Conservation (phyloP, 1,284 basidiomycete species). For the Entoloma clypeatum region DNA sequence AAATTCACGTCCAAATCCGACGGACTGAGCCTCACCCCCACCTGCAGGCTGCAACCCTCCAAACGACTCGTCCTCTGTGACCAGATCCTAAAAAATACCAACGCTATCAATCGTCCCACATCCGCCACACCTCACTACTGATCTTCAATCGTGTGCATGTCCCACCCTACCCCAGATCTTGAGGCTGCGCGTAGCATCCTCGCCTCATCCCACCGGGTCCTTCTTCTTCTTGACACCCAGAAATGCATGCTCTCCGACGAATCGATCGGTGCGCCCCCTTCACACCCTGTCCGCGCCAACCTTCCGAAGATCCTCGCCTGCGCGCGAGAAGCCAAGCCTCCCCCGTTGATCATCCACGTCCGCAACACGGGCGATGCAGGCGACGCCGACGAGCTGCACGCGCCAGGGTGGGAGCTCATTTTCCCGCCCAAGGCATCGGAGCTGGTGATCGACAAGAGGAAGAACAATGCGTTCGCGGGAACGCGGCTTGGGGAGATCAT, state of each 20-base stretch:
- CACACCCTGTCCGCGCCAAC: slow-evolving; percentile 41
- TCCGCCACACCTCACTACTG: no score
- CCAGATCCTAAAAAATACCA: no score
- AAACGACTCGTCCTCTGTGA: no score
- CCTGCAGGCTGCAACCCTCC: no score
- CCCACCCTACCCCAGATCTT: background rate
- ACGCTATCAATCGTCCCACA: no score
- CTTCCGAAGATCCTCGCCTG: slow-evolving; percentile 45
- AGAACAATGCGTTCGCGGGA: slow-evolving; percentile 66
- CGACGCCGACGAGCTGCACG: slow-evolving; percentile 53
- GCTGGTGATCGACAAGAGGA: slow-evolving; percentile 57
- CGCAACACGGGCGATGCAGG: slow-evolving; percentile 57
- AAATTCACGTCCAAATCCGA: no score
- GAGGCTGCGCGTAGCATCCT: slow-evolving; percentile 10
- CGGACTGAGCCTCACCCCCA: no score
- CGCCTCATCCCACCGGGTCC: slow-evolving; percentile 36
- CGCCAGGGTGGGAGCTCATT: slow-evolving; percentile 56
- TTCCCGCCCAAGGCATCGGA: slow-evolving; percentile 47
- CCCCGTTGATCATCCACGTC: slow-evolving; percentile 61
- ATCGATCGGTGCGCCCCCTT: slow-evolving; percentile 48
- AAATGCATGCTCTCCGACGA: slow-evolving; percentile 44
- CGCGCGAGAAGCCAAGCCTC: slow-evolving; percentile 45
- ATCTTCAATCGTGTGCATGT: slow-evolving; percentile 2
- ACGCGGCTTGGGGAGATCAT: slow-evolving; percentile 49
- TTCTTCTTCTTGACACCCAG: slow-evolving; percentile 62